A percentile compares a stretch with the other conserved stretches of the same genome.
Conservation (phyloP, 257 asterid species). For the Leptodermis oblonga region DNA sequence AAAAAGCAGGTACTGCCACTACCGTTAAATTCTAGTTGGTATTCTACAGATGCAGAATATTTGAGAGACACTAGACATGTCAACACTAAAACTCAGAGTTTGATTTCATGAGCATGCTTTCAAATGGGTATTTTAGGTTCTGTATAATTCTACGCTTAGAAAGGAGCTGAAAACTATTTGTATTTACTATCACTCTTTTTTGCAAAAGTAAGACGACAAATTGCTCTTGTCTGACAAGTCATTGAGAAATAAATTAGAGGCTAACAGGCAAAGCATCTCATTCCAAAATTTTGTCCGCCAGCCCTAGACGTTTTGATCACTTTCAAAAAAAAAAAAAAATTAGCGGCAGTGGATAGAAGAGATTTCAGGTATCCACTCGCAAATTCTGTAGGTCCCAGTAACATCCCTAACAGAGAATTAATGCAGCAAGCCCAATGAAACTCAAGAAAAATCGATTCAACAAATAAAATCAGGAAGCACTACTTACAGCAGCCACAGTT, state of each 20-base stretch:
- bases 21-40: background rate
- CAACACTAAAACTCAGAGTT: background rate
- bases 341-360: too few species aligned
- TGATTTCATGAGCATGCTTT: background rate
- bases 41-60: background rate
- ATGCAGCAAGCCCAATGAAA: background rate
- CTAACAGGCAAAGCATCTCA: constrained; percentile 9
- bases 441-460: background rate
- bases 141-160: background rate
- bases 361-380: background rate
- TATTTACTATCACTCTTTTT: background rate
- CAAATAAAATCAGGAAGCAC: constrained; percentile 16
- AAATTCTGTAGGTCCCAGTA: background rate
- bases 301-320: background rate
- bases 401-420: background rate
- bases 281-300: background rate
- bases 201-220: background rate
- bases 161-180: background rate
- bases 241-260: background rate
- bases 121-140: background rate
- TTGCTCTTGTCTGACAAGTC: background rate
- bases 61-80: background rate
- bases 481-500: constrained; percentile 96
- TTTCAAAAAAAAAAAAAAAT: background rate
- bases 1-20: background rate